A percentile compares a stretch with the other conserved stretches of the same genome.
Evolutionary conservation across 1,284 basidiomycete species (phyloP).

Genomic region (Cryptococcus amylolentus): DNA sequence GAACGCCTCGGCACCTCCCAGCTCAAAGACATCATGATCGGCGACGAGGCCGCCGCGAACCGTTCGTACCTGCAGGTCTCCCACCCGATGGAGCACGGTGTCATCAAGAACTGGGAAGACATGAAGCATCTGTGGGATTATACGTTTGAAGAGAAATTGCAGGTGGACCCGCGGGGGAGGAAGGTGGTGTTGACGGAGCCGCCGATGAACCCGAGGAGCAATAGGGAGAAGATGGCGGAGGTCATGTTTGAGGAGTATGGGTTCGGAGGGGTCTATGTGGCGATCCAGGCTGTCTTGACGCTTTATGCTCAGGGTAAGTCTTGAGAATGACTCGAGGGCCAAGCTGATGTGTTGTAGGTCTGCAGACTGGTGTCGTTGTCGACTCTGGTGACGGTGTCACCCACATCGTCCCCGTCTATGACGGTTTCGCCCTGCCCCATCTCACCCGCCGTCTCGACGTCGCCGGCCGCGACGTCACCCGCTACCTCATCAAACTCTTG

Average conservation of each 20-base stretch:
- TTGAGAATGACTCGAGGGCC: not conserved
- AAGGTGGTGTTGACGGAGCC: slow-evolving; percentile 97
- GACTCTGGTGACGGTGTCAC: slow-evolving; percentile 99
- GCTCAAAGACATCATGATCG: slow-evolving; percentile 97
- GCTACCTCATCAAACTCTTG: slow-evolving; percentile 96
- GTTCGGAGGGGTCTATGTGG: slow-evolving; percentile 93
- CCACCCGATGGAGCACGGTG: slow-evolving; percentile 99
- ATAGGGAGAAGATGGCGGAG: slow-evolving; percentile 90
- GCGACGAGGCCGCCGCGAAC: slow-evolving; percentile 90
- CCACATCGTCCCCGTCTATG: slow-evolving; percentile 97
- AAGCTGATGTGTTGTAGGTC: slow-evolving; percentile 57
- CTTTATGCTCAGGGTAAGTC: slow-evolving; percentile 93
- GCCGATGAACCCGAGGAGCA: slow-evolving; percentile 97
- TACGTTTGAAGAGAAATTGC: slow-evolving; percentile 94
- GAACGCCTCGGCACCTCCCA: slow-evolving; percentile 78
- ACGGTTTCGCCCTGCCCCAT: slow-evolving; percentile 93
- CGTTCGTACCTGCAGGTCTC: slow-evolving; percentile 94
- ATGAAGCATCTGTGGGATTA: slow-evolving; percentile 99
- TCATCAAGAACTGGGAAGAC: slow-evolving; percentile 98
- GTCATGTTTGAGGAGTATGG: slow-evolving; percentile 99
- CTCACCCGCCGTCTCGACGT: slow-evolving; percentile 92
- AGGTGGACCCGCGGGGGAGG: slow-evolving; percentile 77
- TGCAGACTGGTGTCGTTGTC: slow-evolving; percentile 96
- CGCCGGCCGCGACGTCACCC: slow-evolving; percentile 94
- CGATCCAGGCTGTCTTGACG: slow-evolving; percentile 97